Conservation (phyloP, 2,329 filamentous ascomycete genomes). For the Cercospora sp. region DNA sequence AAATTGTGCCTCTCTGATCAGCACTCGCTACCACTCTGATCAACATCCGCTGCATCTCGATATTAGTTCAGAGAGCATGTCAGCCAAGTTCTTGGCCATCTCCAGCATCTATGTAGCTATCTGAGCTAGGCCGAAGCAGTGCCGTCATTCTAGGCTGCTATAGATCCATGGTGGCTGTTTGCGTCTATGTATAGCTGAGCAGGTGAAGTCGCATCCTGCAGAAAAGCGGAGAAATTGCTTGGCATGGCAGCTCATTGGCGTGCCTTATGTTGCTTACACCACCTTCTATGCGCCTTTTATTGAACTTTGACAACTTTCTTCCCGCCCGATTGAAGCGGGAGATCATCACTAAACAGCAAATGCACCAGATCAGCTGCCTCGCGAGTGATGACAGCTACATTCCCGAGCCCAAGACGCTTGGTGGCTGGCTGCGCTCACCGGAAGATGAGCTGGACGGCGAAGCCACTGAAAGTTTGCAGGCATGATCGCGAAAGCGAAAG, state of each 20-base stretch:
- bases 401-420: neutral
- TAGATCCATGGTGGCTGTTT: neutral
- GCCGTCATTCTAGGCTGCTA: neutral
- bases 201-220: neutral
- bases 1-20: neutral
- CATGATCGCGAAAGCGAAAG: slow-evolving; percentile 7
- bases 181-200: neutral
- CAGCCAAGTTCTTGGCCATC: neutral
- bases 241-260: neutral
- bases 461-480: neutral
- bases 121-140: neutral
- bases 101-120: neutral
- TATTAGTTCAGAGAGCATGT: neutral
- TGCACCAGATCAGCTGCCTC: neutral
- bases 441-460: slow-evolving; percentile 3
- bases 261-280: slow-evolving; percentile 2
- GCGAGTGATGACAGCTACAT: neutral
- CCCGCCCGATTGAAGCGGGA: neutral
- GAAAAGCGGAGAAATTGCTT: neutral
- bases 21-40: neutral
- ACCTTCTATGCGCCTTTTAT: slow-evolving; percentile 1
- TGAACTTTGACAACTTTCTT: neutral
- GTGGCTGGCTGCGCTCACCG: slow-evolving; percentile 1
- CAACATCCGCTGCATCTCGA: neutral
- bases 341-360: neutral